Conservation (phyloP, 345 rosid species). For the Mangifera indica region DNA sequence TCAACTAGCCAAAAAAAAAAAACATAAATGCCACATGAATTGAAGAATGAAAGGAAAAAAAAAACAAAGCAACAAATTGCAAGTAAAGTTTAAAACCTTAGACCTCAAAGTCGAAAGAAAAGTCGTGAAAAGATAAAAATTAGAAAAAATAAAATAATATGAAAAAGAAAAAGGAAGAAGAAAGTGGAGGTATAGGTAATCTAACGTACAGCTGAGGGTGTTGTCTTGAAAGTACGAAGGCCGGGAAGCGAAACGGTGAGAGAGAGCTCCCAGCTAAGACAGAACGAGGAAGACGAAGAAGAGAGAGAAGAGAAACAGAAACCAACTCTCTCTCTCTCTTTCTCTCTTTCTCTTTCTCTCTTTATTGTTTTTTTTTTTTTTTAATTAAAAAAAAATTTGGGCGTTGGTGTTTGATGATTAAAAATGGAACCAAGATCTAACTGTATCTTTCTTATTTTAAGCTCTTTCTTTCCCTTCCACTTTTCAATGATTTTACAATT, state of each 20-base stretch:
- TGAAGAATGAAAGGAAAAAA: not conserved
- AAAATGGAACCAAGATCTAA: too few relatives aligned
- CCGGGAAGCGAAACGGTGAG: conserved; percentile 9
- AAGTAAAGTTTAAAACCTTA: not conserved
- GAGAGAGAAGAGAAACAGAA: not conserved
- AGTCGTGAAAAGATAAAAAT: not conserved
- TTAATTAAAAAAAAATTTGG: too few relatives aligned
- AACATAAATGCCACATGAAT: not conserved
- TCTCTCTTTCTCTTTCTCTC: not conserved
- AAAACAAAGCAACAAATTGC: not conserved
- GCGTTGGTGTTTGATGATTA: too few relatives aligned
- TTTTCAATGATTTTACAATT: too few relatives aligned
- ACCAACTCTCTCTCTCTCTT: not conserved
- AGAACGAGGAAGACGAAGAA: not conserved
- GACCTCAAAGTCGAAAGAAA: conserved; percentile 1
- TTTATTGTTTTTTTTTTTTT: not conserved
- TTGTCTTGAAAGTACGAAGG: not conserved
- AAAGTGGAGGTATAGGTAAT: too few relatives aligned
- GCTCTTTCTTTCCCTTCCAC: too few relatives aligned
- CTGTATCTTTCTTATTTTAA: too few relatives aligned
- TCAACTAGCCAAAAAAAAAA: not conserved
- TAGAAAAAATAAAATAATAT: not conserved
- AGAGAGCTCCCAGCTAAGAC: conserved; percentile 10
- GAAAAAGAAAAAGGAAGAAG: not conserved
- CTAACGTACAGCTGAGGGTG: not conserved